phyloP scores from a whole-genome alignment of 192 early-diverging fungal species.

The Hyaloraphidium curvatum region DNA sequence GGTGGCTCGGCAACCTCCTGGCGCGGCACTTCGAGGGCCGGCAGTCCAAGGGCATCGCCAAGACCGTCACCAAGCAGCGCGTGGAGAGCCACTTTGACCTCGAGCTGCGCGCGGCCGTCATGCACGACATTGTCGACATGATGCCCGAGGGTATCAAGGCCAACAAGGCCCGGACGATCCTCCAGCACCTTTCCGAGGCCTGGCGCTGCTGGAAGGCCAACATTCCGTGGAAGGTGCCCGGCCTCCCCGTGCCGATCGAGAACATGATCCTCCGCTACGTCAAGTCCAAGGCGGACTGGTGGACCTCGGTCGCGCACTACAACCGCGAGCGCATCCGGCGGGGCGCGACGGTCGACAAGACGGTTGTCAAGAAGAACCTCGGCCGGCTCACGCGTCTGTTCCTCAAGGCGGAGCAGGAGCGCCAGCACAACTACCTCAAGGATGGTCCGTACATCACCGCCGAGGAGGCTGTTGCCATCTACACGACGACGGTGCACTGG shows the following conservation, averaged over 20 bases:
- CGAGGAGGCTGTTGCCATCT: conserved; percentile 96
- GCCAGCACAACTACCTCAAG: conserved; percentile 97
- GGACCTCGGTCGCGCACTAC: conserved; percentile 95
- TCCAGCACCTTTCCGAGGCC: conserved; percentile 90
- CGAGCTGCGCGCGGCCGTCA: conserved; percentile 91
- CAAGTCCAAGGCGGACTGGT: conserved; percentile 99
- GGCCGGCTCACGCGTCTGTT: conserved; percentile 94
- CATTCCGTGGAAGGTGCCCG: conserved; percentile 98
- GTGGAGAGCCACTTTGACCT: conserved; percentile 97
- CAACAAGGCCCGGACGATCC: conserved; percentile 85
- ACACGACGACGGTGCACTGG: conserved; percentile 94
- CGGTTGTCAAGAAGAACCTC: conserved; percentile 94
- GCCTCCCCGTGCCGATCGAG: conserved; percentile 90
- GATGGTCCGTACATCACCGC: conserved; percentile 96
- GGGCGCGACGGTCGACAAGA: conserved; percentile 97
- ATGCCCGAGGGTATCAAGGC: conserved; percentile 98
- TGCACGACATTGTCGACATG: conserved; percentile 98
- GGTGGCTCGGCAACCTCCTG: conserved; percentile 96
- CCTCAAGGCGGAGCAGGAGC: conserved; percentile 98
- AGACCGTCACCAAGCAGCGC: conserved; percentile 97
- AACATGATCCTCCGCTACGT: conserved; percentile 99
- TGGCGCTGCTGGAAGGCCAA: conserved; percentile 98
- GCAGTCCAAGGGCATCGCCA: conserved; percentile 88
- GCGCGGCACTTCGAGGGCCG: conserved; percentile 99
- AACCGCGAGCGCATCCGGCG: conserved; percentile 96